A percentile compares a stretch with the other conserved stretches of the same genome.
Evolutionary conservation across 1,139 yeast species (phyloP).

Genomic region (Oligophagozyma castellii): DNA sequence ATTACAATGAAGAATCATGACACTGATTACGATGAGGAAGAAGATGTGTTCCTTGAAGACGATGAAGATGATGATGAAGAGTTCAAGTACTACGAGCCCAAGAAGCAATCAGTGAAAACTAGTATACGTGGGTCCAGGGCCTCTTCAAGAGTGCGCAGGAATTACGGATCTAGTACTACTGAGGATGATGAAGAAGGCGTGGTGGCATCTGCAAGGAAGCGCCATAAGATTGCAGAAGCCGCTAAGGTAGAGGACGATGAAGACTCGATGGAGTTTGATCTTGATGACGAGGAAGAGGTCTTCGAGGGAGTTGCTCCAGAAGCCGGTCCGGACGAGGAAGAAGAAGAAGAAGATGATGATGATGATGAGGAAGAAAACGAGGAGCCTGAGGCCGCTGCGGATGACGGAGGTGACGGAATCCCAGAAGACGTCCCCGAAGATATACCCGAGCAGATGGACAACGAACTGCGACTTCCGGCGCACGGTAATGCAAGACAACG

Average conservation of each 20-base stretch:
- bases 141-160: no score
- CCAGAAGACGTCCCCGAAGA: conserved; percentile 5
- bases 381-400: conserved; percentile 5
- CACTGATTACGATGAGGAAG: conserved; percentile 12
- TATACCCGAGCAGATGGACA: conserved; percentile 6
- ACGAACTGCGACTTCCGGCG: conserved; percentile 4
- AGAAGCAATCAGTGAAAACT: no score
- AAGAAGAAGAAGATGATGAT: conserved; percentile 6
- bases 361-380: conserved; percentile 6
- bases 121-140: no score
- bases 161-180: not conserved
- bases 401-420: conserved; percentile 2
- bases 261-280: not conserved
- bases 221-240: not conserved
- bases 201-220: not conserved
- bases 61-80: conserved; percentile 7
- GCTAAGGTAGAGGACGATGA: not conserved
- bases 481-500: conserved; percentile 6
- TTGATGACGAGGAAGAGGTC: not conserved
- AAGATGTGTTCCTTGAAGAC: conserved; percentile 9
- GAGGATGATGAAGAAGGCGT: not conserved
- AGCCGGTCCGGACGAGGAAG: conserved; percentile 4
- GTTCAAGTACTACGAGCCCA: conserved; percentile 4
- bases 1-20: no score
- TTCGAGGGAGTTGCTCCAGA: no score